Evolutionary conservation across 2,329 filamentous ascomycete genomes (phyloP).

Genomic region (Phialemoniopsis sp.): DNA sequence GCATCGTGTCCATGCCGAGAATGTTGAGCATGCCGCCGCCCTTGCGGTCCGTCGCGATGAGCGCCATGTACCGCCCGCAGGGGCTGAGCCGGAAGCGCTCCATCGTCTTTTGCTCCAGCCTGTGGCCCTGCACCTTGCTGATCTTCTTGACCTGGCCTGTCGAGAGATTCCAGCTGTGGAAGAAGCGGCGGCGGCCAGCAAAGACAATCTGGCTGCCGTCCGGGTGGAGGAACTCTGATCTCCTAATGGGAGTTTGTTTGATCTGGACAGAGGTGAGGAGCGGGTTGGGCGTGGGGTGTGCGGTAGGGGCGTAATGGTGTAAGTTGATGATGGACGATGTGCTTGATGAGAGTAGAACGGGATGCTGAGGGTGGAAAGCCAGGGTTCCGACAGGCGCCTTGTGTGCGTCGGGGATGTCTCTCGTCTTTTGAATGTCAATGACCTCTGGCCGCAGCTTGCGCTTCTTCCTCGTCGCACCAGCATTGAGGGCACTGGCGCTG

Average conservation of each 20-base stretch:
- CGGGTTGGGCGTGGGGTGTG: slow-evolving; percentile 76
- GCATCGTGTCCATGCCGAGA: slow-evolving; percentile 71
- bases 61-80: slow-evolving; percentile 78
- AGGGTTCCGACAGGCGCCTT: slow-evolving; percentile 77
- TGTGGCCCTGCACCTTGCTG: slow-evolving; percentile 67
- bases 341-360: slow-evolving; percentile 85
- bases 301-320: slow-evolving; percentile 79
- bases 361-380: slow-evolving; percentile 83
- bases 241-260: slow-evolving; percentile 76
- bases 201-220: slow-evolving; percentile 79
- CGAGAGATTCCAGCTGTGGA: slow-evolving; percentile 89
- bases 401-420: slow-evolving; percentile 78
- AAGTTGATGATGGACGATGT: slow-evolving; percentile 81
- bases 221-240: slow-evolving; percentile 73
- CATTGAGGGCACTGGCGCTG: slow-evolving; percentile 59
- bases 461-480: slow-evolving; percentile 47
- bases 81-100: slow-evolving; percentile 86
- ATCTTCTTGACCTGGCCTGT: slow-evolving; percentile 82
- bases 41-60: slow-evolving; percentile 76
- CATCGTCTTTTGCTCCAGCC: slow-evolving; percentile 84
- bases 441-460: slow-evolving; percentile 80
- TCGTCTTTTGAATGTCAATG: slow-evolving; percentile 83
- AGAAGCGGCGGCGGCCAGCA: slow-evolving; percentile 82
- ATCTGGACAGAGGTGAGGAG: slow-evolving; percentile 87
- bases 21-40: slow-evolving; percentile 88